These are phyloP conservation scores for Thuja plicata DNA, from an alignment of 83 land plant genomes.

Conservation along the genomic window DNA sequence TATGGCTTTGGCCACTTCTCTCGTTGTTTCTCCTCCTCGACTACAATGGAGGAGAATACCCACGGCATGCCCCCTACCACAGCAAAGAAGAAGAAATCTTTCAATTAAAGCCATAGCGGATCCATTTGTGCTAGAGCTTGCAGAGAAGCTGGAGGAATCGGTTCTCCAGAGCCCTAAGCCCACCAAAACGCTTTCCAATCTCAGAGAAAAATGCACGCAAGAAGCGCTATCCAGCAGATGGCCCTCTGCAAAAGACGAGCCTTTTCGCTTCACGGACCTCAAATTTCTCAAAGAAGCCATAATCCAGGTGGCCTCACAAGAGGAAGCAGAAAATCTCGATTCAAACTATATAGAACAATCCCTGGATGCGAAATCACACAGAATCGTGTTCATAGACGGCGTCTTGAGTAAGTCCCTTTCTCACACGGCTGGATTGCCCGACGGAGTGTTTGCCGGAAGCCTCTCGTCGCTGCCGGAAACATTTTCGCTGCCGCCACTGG, in stretches of 20 bases:
- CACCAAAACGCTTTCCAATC: constrained; percentile 30
- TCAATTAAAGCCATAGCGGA: constrained; percentile 48
- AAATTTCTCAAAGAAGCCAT: constrained; percentile 50
- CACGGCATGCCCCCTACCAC: not conserved
- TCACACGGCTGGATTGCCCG: constrained; percentile 38
- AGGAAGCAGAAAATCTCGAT: constrained; percentile 14
- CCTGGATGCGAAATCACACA: constrained; percentile 10
- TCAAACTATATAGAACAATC: not conserved
- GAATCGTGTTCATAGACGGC: constrained; percentile 58
- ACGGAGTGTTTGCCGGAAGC: constrained; percentile 60
- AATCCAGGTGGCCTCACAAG: constrained; percentile 33
- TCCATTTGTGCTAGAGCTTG: constrained; percentile 77
- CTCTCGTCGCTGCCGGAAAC: constrained; percentile 36
- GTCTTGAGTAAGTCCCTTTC: constrained; percentile 39
- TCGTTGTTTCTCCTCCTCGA: not conserved
- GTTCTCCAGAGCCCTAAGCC: constrained; percentile 18
- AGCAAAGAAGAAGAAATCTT: not conserved
- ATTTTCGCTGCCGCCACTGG: constrained; percentile 14
- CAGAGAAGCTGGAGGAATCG: constrained; percentile 89
- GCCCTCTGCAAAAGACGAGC: constrained; percentile 77
- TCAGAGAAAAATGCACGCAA: constrained; percentile 68
- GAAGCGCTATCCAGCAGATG: constrained; percentile 57
- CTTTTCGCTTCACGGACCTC: constrained; percentile 85
- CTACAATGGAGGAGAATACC: not conserved
- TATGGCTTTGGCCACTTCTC: not conserved